Base-by-base conservation (phyloP, 805 yeast species). In the Clavispora carvajalis region DNA sequence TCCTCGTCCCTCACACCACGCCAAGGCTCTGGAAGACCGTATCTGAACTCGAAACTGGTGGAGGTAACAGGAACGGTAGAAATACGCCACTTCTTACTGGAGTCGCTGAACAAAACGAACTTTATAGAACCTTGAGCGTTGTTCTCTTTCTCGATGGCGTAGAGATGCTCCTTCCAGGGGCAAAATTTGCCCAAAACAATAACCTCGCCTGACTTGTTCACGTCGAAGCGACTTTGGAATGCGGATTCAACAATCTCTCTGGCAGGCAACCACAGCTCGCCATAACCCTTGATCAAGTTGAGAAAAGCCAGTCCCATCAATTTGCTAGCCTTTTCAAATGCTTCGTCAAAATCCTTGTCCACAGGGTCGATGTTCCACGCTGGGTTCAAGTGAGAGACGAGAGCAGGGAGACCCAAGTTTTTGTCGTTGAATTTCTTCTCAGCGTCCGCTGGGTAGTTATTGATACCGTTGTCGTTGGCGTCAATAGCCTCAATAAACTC, bases 101-200 rank as follows among this genome's bases (percentile, higher is more conserved):
- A 73, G 56, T 90, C 96, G 22, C 80, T 68, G 65, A 89, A 91
- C 41, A 93, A 66, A 2, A 88, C 95, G 59, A 86, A 91, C 43
- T 84, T 67, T 34, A 81, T 77, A 41, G 71, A 67, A 22, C 81
- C 82, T 48, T 67, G 70, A 17, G 76, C 72, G 19, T 67, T 65
- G 49, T 75, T 65, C 43, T 74, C 82, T 49, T 69, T 74, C 62
- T 93, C 96, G 43, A 86, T 69, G 15, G 71, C 68, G 59, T 79
- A 87, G 36, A 91, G 69, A 60, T 93, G 98, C 58, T 88, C 96
- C 61, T 89, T 90, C 99, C 99, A 93, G 35, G 96, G 95, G 39
- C 87, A 85, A 59, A 84, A 87, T 46, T 76, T 74, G n/a, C 76
- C 79, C 46, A 93, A 72, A 4, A 85, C 73, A 9, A 93, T 53